A percentile compares a stretch with the other conserved stretches of the same genome.
Conservation (phyloP, 345 rosid genomes). For the Moricandia arvensis region DNA sequence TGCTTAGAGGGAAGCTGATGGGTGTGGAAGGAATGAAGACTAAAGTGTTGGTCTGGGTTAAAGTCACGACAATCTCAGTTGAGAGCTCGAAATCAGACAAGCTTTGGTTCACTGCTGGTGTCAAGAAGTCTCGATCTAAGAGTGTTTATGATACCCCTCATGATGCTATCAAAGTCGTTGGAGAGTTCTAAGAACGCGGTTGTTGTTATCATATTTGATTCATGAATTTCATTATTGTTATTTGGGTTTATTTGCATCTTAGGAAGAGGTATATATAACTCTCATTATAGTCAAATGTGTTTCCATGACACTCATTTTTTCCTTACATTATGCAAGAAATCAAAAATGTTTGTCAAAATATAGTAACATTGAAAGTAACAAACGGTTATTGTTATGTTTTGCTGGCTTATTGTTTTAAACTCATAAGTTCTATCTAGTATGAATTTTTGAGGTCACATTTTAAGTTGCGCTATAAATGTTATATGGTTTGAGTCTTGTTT, state of each 20-base stretch:
- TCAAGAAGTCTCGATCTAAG: slow-evolving; percentile 78
- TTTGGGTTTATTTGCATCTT: slow-evolving; percentile 21
- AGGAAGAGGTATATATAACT: slow-evolving; percentile 21
- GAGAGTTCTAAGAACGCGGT: slow-evolving; percentile 54
- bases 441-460: no score
- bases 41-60: slow-evolving; percentile 88
- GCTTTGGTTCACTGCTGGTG: slow-evolving; percentile 93
- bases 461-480: no score
- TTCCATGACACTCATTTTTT: background rate
- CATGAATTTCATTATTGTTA: slow-evolving; percentile 1
- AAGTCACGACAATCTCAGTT: slow-evolving; percentile 65
- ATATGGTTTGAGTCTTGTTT: background rate
- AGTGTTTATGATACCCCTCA: slow-evolving; percentile 59
- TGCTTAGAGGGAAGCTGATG: slow-evolving; percentile 71
- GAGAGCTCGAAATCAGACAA: slow-evolving; percentile 85
- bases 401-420: no score
- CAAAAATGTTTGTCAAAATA: background rate
- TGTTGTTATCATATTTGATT: slow-evolving; percentile 27
- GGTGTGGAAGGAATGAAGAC: slow-evolving; percentile 96
- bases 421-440: no score
- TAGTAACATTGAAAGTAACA: background rate
- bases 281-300: slow-evolving; percentile 11
- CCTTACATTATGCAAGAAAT: slow-evolving; percentile 3
- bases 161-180: slow-evolving; percentile 61
- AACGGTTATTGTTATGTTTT: background rate